phyloP scores from a whole-genome alignment of 2,329 filamentous ascomycete species.

The Fusarium haematococcum region DNA sequence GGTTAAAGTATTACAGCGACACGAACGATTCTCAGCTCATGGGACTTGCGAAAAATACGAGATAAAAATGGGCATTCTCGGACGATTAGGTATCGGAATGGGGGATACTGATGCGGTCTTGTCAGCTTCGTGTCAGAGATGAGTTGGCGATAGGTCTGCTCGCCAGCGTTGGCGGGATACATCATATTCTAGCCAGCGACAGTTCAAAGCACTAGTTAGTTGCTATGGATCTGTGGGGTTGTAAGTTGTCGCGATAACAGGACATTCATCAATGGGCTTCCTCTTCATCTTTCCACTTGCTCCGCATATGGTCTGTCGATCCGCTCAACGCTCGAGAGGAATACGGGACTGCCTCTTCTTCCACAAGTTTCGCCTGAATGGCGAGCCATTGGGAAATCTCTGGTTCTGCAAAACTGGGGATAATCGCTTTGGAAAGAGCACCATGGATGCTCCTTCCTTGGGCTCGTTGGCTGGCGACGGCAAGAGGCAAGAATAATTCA shows the following conservation, averaged over 20 bases:
- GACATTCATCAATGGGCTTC: neutral
- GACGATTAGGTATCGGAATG: neutral
- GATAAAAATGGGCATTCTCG: neutral
- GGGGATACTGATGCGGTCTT: neutral
- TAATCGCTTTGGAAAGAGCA: neutral
- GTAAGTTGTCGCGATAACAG: neutral
- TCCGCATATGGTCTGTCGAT: neutral
- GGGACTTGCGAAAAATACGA: neutral
- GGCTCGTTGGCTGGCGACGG: neutral
- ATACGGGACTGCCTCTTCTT: neutral
- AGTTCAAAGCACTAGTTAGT: neutral
- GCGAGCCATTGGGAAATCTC: neutral
- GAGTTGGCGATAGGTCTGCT: neutral
- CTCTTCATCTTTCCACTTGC: neutral
- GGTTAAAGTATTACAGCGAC: neutral
- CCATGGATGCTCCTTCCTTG: neutral
- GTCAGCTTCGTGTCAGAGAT: neutral
- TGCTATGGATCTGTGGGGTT: neutral
- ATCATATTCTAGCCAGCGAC: neutral
- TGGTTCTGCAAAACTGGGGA: neutral
- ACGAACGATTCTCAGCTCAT: neutral
- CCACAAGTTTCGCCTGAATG: neutral
- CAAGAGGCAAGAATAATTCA: neutral
- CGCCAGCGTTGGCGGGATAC: neutral
- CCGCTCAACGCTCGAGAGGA: neutral